A percentile compares a stretch with the other conserved stretches of the same genome.
Evolutionary conservation across 2,329 filamentous ascomycete genomes (phyloP).

Genomic region (Fusarium sp.): DNA sequence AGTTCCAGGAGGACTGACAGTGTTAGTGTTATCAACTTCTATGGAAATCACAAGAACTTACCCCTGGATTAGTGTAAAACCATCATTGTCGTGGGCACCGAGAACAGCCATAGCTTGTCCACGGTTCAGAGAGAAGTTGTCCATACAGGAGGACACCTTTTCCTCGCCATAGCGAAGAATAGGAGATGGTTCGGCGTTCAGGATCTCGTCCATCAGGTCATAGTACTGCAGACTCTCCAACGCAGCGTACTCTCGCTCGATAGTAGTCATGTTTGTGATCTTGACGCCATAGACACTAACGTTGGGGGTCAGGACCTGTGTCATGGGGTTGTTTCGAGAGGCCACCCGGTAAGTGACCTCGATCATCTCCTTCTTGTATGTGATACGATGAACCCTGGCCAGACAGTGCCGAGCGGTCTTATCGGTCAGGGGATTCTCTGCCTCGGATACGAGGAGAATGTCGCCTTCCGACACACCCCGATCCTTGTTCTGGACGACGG

Average conservation of each 20-base stretch:
- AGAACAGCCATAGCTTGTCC: slow-evolving; percentile 93
- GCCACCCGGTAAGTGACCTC: slow-evolving; percentile 90
- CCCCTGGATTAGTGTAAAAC: slow-evolving; percentile 96
- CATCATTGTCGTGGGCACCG: slow-evolving; percentile 94
- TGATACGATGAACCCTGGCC: slow-evolving; percentile 83
- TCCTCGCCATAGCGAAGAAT: slow-evolving; percentile 84
- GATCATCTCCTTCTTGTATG: slow-evolving; percentile 81
- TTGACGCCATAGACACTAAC: slow-evolving; percentile 80
- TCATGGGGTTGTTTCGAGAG: slow-evolving; percentile 71
- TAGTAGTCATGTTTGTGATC: slow-evolving; percentile 91
- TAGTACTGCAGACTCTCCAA: slow-evolving; percentile 94
- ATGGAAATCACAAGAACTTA: slow-evolving; percentile 52
- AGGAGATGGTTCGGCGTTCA: slow-evolving; percentile 89
- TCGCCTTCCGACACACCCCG: slow-evolving; percentile 84
- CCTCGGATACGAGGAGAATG: slow-evolving; percentile 85
- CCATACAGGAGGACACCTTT: slow-evolving; percentile 74
- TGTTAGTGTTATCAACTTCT: slow-evolving; percentile 45
- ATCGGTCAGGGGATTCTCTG: slow-evolving; percentile 75
- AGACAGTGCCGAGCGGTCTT: slow-evolving; percentile 81
- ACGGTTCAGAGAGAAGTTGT: slow-evolving; percentile 85
- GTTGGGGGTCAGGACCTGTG: slow-evolving; percentile 75
- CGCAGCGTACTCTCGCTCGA: slow-evolving; percentile 95
- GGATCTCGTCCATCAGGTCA: slow-evolving; percentile 92
- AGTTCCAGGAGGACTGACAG: slow-evolving; percentile 83
- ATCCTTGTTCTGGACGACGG: slow-evolving; percentile 76